Evolutionary conservation across 208 protist species (phyloP), one percentile per base, ranked within the genome.

Genomic region (Leishmania lainsoni): DNA sequence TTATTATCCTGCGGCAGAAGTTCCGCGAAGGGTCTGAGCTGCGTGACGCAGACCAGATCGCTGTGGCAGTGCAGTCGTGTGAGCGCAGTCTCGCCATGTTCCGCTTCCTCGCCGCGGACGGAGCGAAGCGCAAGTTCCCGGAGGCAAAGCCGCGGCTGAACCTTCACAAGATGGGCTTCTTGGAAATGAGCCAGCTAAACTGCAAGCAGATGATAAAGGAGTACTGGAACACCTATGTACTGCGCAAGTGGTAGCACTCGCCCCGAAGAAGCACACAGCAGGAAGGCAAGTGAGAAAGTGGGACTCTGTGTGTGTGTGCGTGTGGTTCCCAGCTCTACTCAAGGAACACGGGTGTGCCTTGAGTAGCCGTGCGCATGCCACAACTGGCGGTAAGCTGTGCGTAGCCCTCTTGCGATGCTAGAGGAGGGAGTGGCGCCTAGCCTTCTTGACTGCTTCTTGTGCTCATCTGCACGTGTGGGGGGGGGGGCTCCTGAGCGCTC

Each of bases 211-310:
- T 96, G 90, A 87, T 82, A 78, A 97, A 97, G 87, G 92, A 97
- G 88, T 97, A 96, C 88, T 97, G 91, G 91, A 96, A 96, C 82
- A 94, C 89, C 22, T 97, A 97, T 78, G 83, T 97, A 52, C 89
- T 94, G 91, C 91, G 92, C 29, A 89, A 91, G 70, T 97, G 94
- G 94, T 97, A 87, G 83, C 35, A 48, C 12, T 66, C 6, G 68
- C 65, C 17, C 35, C 45, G 39, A 29, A 54, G 39, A 26, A 48
- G 39, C 48, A 73, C 69, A 73, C 39, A 5, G 56, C 12, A 65
- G 74, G 39, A 49, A 29, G 4, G 48, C 22, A 65, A 17, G 5
- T 48, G 52, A 45, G 22, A 5, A 51, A 48, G 48, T 26, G n/a
- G 12, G n/a, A 32, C 16, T 3, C n/a, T 51, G 48, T 52, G 48